phyloP scores from a whole-genome alignment of 495 filamentous ascomycete genomes.

The Hyaloscypha hepaticicola region DNA sequence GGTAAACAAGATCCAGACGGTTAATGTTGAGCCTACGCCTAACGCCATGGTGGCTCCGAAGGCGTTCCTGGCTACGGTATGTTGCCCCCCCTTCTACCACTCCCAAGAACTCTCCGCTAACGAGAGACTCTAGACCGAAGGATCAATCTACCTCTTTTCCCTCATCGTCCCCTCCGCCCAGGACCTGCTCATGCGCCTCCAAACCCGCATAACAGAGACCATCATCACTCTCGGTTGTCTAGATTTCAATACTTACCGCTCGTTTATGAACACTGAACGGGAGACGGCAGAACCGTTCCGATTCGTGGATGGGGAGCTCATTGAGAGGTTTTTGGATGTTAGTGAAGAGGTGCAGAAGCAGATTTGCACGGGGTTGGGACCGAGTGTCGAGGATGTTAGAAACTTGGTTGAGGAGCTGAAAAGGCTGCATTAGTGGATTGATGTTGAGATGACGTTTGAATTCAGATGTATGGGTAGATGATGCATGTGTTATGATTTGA shows the following conservation, averaged over 20 bases:
- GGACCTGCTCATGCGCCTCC: slow-evolving; percentile 81
- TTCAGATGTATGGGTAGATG: not conserved
- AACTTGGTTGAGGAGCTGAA: slow-evolving; percentile 70
- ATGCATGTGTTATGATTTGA: not conserved
- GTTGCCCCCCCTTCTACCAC: slow-evolving; percentile 32
- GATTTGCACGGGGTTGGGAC: slow-evolving; percentile 61
- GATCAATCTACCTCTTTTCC: slow-evolving; percentile 86
- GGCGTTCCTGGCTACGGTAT: slow-evolving; percentile 88
- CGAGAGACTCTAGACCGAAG: slow-evolving; percentile 66
- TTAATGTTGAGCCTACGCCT: slow-evolving; percentile 56
- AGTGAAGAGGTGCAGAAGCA: slow-evolving; percentile 61
- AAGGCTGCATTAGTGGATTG: slow-evolving; percentile 56
- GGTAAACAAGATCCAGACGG: slow-evolving; percentile 74
- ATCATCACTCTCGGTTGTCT: slow-evolving; percentile 45
- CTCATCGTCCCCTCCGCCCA: slow-evolving; percentile 66
- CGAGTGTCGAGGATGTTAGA: slow-evolving; percentile 69
- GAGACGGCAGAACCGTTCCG: slow-evolving; percentile 75
- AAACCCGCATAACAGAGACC: slow-evolving; percentile 53
- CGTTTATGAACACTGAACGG: slow-evolving; percentile 68
- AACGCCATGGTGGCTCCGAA: slow-evolving; percentile 70
- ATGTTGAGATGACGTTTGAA: not conserved
- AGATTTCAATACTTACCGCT: slow-evolving; percentile 73
- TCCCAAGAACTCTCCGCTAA: not conserved
- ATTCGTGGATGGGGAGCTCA: slow-evolving; percentile 89
- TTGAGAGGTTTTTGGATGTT: slow-evolving; percentile 80